Evolutionary conservation across 495 filamentous ascomycete genomes (phyloP), one percentile per base, ranked within the genome.

Genomic region (Xylaria acuta): DNA sequence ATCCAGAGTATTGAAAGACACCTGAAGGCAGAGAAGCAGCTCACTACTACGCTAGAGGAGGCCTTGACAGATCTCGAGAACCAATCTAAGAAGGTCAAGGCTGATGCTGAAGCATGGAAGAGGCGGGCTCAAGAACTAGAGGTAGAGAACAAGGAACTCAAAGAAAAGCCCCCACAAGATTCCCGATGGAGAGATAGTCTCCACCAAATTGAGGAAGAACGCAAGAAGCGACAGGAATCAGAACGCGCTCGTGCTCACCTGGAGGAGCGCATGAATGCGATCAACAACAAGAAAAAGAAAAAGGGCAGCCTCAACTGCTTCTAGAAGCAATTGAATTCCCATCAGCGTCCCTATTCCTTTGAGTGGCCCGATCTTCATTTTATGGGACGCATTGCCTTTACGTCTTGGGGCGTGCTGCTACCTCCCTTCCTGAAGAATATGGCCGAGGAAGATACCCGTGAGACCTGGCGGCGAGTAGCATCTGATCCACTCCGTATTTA

Each of bases 1-100:
- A 97, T 99, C 78, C 91, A 92, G 59, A 95, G 94, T 32, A 97
- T 99, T 73, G 96, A 98, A 85, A 97, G 97, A 85, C 94, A 98
- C 78, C 88, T 99, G 40, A 92, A 91, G 72, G 95, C 97, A 34
- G 96, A 99, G 85, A 97, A 97, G 80, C 95, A 98, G 78, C 90
- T 99, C 34, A 98, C 95, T 6, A 89, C 92, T 25, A 97, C 94
- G 40, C 87, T 99, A 41, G 96, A 99, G 79, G 95, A 98, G 82
- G 97, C 96, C 32, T 87, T 99, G 51, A 94, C 93, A 8, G 97
- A 98, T 76, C 90, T 98, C 22, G 96, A 99, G 81, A 84, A 88
- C 62, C 93, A 95, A 74, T 92, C 90, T 78, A 94, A 92, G 81
- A 93, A 93, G 83, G 88, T 92, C 82, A 97, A 95, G 85, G 82